Percentiles rank a stretch among this genome's conserved stretches.
Evolutionary conservation across 2,329 filamentous ascomycete species (phyloP).

Genomic region (Parascedosporium putredinis): DNA sequence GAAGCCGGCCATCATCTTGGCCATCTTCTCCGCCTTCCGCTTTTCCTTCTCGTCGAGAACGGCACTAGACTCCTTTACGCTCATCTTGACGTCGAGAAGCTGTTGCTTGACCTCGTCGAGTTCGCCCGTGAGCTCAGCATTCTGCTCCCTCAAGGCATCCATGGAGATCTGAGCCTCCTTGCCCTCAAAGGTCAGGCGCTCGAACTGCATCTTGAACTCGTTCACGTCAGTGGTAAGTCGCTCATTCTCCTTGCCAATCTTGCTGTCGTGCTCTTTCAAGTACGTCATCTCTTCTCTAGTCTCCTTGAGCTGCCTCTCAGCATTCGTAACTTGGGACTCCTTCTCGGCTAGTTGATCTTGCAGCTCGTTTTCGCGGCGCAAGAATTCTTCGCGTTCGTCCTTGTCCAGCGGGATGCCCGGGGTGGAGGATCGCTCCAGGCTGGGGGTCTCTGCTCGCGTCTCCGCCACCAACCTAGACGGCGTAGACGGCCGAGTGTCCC

Average conservation of each 20-base stretch:
- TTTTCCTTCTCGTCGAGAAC: conserved; percentile 94
- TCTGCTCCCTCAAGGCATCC: conserved; percentile 94
- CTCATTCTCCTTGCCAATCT: conserved; percentile 83
- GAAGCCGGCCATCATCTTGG: conserved; percentile 99
- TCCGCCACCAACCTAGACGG: conserved; percentile 41
- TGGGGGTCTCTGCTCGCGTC: conserved; percentile 51
- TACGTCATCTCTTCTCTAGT: conserved; percentile 77
- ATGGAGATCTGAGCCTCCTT: conserved; percentile 97
- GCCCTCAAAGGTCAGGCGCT: conserved; percentile 89
- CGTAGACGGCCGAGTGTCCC: conserved; percentile 41
- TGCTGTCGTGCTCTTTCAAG: conserved; percentile 76
- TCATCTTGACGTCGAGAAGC: conserved; percentile 91
- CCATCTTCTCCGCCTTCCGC: conserved; percentile 98
- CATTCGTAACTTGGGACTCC: conserved; percentile 68
- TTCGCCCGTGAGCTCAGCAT: conserved; percentile 81
- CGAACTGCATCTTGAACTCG: conserved; percentile 91
- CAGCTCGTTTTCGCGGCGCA: conserved; percentile 89
- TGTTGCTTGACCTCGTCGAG: conserved; percentile 95
- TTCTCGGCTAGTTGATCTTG: conserved; percentile 94
- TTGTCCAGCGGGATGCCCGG: conserved; percentile 85
- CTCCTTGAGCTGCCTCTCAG: conserved; percentile 72
- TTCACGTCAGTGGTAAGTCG: conserved; percentile 76
- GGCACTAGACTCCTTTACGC: conserved; percentile 82
- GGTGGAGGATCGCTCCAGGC: conserved; percentile 70
- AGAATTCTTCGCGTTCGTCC: conserved; percentile 92